These are phyloP conservation scores for Daphne laureola DNA, from an alignment of 441 rosid genomes.

Conservation along the genomic window DNA sequence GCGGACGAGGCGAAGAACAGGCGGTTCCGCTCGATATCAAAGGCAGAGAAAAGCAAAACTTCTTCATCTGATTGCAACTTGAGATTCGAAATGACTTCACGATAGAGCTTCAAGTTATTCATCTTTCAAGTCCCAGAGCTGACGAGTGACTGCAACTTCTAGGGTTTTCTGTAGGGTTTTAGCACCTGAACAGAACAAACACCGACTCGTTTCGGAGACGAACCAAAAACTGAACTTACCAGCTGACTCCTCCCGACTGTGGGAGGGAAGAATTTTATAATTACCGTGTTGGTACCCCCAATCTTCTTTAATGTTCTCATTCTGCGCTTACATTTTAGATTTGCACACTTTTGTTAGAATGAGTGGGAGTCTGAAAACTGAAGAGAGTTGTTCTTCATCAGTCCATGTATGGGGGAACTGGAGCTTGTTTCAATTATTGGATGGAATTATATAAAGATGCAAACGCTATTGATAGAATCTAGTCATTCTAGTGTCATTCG, in stretches of 20 bases:
- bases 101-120: slow-evolving; percentile 73
- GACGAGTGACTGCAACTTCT: background rate
- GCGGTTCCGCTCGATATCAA: slow-evolving; percentile 77
- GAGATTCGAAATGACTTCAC: slow-evolving; percentile 49
- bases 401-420: too few species aligned
- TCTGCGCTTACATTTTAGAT: too few species aligned
- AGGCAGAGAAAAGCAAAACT: slow-evolving; percentile 48
- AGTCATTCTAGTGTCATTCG: too few species aligned
- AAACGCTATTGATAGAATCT: too few species aligned
- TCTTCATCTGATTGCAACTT: slow-evolving; percentile 49
- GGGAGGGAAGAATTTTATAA: too few species aligned
- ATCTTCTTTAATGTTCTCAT: too few species aligned
- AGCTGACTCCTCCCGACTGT: background rate
- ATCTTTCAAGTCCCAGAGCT: slow-evolving; percentile 19
- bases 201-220: background rate
- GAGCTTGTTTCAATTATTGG: too few species aligned
- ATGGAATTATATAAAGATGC: too few species aligned
- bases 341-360: too few species aligned
- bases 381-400: too few species aligned
- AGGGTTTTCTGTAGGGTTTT: slow-evolving; percentile 16
- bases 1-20: slow-evolving; percentile 71
- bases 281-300: too few species aligned
- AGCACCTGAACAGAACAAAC: background rate
- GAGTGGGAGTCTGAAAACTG: too few species aligned
- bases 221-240: background rate